A percentile compares a stretch with the other conserved stretches of the same genome.
Evolutionary conservation across 106 monocot species (phyloP).

Genomic region (Dioscorea alata): DNA sequence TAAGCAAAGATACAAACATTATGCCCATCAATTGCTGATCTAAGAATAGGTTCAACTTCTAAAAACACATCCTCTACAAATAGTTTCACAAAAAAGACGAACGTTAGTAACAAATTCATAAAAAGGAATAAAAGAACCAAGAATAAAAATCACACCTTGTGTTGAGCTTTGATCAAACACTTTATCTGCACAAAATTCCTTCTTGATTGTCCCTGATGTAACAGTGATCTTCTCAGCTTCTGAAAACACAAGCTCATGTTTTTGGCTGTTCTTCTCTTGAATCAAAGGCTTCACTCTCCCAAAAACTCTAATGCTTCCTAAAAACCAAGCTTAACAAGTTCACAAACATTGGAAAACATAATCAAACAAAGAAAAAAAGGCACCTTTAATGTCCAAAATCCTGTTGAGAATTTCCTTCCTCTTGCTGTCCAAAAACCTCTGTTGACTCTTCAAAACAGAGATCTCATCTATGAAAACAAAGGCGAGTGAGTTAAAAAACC

Average conservation of each 20-base stretch:
- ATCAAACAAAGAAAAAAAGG: neutral
- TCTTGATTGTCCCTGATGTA: conserved; percentile 40
- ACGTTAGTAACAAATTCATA: neutral
- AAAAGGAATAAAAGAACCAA: neutral
- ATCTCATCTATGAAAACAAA: conserved; percentile 38
- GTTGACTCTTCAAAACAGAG: conserved; percentile 31
- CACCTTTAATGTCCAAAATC: conserved; percentile 80
- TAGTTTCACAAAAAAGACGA: neutral
- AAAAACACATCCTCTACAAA: conserved; percentile 59
- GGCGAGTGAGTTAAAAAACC: neutral
- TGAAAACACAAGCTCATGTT: conserved; percentile 9
- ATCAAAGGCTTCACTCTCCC: conserved; percentile 36
- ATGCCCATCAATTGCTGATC: conserved; percentile 83
- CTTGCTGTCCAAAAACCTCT: conserved; percentile 34
- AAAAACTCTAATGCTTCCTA: conserved; percentile 89
- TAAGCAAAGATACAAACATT: conserved; percentile 84
- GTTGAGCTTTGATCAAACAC: conserved; percentile 47
- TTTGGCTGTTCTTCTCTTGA: conserved; percentile 3
- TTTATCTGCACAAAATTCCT: conserved; percentile 56
- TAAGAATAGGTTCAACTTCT: conserved; percentile 68
- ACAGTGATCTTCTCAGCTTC: conserved; percentile 46
- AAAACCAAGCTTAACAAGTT: conserved; percentile 4
- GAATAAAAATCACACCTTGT: conserved; percentile 39
- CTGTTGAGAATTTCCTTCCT: conserved; percentile 56
- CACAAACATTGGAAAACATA: neutral